Conservation (phyloP, 140 eudicot species). For the Bidens hawaiensis region DNA sequence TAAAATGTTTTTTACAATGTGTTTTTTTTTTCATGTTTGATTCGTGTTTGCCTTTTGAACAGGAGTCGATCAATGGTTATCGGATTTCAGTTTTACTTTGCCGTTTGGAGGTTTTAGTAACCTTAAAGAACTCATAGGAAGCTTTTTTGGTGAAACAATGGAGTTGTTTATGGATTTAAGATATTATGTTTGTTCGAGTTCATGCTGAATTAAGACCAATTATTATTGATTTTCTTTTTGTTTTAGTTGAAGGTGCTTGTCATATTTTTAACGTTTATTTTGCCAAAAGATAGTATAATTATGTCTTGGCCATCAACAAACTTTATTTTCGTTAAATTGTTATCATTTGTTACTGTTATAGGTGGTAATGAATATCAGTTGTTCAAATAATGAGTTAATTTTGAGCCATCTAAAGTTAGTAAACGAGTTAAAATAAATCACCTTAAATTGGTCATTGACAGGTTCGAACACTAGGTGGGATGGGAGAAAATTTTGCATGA, state of each 20-base stretch:
- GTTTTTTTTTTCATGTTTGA: neutral
- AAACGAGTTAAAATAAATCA: no score
- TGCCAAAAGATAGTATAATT: neutral
- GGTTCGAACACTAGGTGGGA: no score
- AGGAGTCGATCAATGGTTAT: neutral
- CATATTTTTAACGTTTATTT: neutral
- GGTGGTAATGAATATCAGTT: neutral
- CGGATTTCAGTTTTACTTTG: neutral
- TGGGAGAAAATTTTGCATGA: no score
- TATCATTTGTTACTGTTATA: no score
- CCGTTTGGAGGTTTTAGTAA: neutral
- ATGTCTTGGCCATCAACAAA: no score
- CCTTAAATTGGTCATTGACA: no score
- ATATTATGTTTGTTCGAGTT: neutral
- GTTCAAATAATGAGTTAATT: neutral
- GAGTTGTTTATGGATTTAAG: neutral
- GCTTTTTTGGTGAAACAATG: slow-evolving; percentile 17
- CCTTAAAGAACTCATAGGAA: neutral
- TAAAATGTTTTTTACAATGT: no score
- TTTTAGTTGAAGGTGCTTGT: neutral
- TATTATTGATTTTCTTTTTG: neutral
- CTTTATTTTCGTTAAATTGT: no score
- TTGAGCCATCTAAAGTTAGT: no score
- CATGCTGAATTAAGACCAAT: neutral
- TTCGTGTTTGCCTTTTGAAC: slow-evolving; percentile 1